Percentiles rank a stretch among this genome's conserved stretches.
Conservation (phyloP, 2,329 filamentous ascomycete genomes). For the Pleoardoris graminearum region DNA sequence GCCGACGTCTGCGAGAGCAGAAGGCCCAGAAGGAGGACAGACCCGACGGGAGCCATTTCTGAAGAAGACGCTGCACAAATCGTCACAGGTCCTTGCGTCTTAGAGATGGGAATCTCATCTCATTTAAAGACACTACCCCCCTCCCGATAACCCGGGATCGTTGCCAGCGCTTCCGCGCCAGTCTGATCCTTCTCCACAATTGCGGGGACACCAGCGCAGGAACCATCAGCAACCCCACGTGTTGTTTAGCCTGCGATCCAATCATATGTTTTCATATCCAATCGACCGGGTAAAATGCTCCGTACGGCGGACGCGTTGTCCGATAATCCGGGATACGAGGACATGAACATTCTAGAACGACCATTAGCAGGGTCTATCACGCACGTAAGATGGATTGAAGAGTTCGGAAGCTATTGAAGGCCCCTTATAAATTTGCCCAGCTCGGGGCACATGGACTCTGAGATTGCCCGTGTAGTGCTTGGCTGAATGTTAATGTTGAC, state of each 20-base stretch:
- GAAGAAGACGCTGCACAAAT: neutral
- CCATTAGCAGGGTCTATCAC: neutral
- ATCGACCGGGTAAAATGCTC: conserved; percentile 4
- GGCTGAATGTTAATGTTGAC: no score
- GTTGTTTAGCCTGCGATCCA: conserved; percentile 4
- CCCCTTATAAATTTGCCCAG: neutral
- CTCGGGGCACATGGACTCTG: neutral
- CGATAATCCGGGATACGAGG: conserved; percentile 3
- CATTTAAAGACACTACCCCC: neutral
- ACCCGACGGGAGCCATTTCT: conserved; percentile 11
- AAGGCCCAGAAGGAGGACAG: conserved; percentile 8
- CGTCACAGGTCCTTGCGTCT: neutral
- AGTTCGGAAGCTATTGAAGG: neutral
- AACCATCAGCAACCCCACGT: conserved; percentile 4
- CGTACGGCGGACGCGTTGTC: neutral
- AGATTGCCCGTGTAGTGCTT: no score
- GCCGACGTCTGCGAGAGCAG: conserved; percentile 8
- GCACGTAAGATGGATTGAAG: neutral
- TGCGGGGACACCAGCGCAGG: conserved; percentile 3
- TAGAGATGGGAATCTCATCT: neutral
- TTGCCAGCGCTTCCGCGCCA: neutral
- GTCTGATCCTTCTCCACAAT: conserved; percentile 5
- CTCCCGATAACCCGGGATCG: conserved; percentile 3
- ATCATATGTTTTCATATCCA: conserved; percentile 2
- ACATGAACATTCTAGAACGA: conserved; percentile 1